Evolutionary conservation across 1,139 yeast genomes (phyloP).

Genomic region (Blastobotrys illinoisensis): DNA sequence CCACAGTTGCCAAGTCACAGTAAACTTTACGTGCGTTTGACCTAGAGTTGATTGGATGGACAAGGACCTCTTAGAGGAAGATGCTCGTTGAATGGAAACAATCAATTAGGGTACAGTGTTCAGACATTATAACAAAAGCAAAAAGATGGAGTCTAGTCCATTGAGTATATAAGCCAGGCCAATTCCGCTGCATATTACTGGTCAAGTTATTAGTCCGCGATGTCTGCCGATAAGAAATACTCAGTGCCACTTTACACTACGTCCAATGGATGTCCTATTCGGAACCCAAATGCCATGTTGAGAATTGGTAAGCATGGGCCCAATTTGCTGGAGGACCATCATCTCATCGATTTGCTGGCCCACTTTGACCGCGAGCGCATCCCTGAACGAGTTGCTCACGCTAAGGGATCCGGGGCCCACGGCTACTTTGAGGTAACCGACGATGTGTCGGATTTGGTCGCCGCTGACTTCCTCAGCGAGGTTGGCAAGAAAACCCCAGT

Average conservation of each 20-base stretch:
- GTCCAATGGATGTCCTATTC: slow-evolving; percentile 67
- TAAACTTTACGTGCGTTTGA: no score
- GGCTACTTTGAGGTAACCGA: slow-evolving; percentile 77
- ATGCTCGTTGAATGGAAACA: no score
- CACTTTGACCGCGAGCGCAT: slow-evolving; percentile 81
- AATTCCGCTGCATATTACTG: no score
- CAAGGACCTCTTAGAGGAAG: no score
- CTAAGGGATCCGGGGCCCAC: slow-evolving; percentile 80
- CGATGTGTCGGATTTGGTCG: slow-evolving; percentile 66
- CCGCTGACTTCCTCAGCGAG: slow-evolving; percentile 60
- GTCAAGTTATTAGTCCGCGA: no score
- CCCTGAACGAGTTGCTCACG: slow-evolving; percentile 85
- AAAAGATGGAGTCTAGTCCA: no score
- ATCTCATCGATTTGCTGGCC: slow-evolving; percentile 66
- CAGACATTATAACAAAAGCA: no score
- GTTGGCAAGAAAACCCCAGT: slow-evolving; percentile 69
- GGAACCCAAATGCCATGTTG: slow-evolving; percentile 62
- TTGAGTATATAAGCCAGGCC: no score
- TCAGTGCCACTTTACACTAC: slow-evolving; percentile 42
- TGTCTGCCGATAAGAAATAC: no score
- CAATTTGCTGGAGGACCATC: slow-evolving; percentile 66
- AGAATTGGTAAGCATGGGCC: slow-evolving; percentile 73
- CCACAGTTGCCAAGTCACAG: no score
- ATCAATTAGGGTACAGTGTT: no score
- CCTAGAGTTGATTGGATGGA: no score